phyloP scores from a whole-genome alignment of 2,329 filamentous ascomycete genomes.

The Lithohypha guttulata region DNA sequence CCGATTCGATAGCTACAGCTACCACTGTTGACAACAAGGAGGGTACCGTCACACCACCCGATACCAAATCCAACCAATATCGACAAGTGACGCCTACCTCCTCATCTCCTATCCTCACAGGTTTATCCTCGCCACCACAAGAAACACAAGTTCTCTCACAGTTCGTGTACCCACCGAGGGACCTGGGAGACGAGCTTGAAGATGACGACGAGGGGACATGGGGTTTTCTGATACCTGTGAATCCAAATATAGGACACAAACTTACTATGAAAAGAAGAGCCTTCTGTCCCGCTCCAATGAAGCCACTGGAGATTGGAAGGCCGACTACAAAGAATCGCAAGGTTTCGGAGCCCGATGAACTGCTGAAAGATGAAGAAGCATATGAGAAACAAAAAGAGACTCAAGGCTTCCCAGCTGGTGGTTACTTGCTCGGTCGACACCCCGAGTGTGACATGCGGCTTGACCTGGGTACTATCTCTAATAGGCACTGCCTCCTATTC shows the following conservation, averaged over 20 bases:
- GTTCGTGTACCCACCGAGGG: constrained; percentile 59
- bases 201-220: constrained; percentile 80
- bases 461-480: constrained; percentile 71
- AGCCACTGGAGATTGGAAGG: constrained; percentile 33
- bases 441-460: constrained; percentile 79
- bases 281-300: constrained; percentile 51
- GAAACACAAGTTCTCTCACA: constrained; percentile 76
- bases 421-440: constrained; percentile 86
- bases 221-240: constrained; percentile 84
- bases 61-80: constrained; percentile 46
- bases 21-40: constrained; percentile 46
- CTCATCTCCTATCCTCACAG: constrained; percentile 36
- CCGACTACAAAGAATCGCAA: constrained; percentile 30
- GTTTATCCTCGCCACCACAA: constrained; percentile 54
- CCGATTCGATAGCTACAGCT: constrained; percentile 52
- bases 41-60: constrained; percentile 58
- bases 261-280: constrained; percentile 67
- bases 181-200: constrained; percentile 70
- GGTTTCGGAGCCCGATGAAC: constrained; percentile 38
- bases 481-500: constrained; percentile 51
- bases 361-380: constrained; percentile 43
- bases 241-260: constrained; percentile 55
- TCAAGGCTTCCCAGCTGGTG: constrained; percentile 54
- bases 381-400: constrained; percentile 54
- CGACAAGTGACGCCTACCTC: constrained; percentile 34